phyloP scores from a whole-genome alignment of 192 early-diverging fungal genomes.

The Umbelopsis sp. region DNA sequence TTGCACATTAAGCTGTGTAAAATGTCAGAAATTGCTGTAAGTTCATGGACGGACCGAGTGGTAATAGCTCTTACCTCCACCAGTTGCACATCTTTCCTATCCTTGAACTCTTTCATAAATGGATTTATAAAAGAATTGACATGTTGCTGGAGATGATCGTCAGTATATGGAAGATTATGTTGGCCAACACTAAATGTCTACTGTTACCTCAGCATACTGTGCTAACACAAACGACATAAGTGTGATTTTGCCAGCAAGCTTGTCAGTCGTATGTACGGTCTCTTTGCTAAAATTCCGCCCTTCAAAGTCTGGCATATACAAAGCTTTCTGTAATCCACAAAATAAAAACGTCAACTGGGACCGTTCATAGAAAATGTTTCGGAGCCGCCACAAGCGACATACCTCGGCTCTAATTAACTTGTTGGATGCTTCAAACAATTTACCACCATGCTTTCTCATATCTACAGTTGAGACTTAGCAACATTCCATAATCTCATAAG shows the following conservation, averaged over 20 bases:
- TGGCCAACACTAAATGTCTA: no score
- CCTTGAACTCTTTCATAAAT: constrained; percentile 43
- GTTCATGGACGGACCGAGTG: background rate
- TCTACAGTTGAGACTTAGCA: constrained; percentile 40
- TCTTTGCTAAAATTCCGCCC: constrained; percentile 46
- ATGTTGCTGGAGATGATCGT: constrained; percentile 31
- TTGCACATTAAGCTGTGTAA: constrained; percentile 54
- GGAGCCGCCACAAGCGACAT: background rate
- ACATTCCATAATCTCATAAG: constrained; percentile 30
- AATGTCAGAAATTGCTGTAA: background rate
- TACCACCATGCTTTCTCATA: constrained; percentile 48
- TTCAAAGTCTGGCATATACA: constrained; percentile 58
- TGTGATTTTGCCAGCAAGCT: constrained; percentile 45
- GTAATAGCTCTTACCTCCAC: constrained; percentile 40
- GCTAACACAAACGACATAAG: constrained; percentile 54
- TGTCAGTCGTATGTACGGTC: constrained; percentile 43
- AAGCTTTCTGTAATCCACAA: constrained; percentile 42
- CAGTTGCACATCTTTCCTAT: constrained; percentile 41
- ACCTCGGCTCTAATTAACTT: constrained; percentile 50
- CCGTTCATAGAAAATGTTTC: no score
- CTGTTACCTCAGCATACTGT: constrained; percentile 49
- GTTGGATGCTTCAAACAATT: constrained; percentile 50
- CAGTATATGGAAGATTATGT: no score
- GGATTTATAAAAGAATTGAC: constrained; percentile 49
- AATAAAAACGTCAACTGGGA: no score